A percentile compares a stretch with the other conserved stretches of the same genome.
Evolutionary conservation across 176 grass and related monocot genomes (phyloP).

Genomic region (Calamus simplicifolius): DNA sequence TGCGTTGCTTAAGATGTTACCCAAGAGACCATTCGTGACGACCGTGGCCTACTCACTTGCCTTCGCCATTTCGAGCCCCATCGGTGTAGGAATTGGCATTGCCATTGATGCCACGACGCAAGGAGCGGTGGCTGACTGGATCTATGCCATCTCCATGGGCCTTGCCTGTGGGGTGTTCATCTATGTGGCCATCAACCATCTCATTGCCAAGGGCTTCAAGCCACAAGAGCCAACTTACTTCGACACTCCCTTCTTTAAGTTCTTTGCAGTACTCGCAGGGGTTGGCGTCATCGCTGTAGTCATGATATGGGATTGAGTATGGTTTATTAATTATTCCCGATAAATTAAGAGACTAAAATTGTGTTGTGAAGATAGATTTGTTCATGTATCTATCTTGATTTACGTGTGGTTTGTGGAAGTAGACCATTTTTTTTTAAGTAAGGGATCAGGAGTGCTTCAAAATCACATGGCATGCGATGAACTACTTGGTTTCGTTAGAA

Average conservation of each 20-base stretch:
- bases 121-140: conserved; percentile 42
- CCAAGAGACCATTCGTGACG: conserved; percentile 36
- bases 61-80: conserved; percentile 50
- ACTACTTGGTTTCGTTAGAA: too few species aligned
- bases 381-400: too few species aligned
- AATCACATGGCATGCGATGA: too few species aligned
- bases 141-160: conserved; percentile 57
- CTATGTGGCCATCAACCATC: conserved; percentile 74
- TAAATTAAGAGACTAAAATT: too few species aligned
- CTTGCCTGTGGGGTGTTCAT: conserved; percentile 67
- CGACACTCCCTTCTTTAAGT: conserved; percentile 51
- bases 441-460: too few species aligned
- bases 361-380: too few species aligned
- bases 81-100: conserved; percentile 58
- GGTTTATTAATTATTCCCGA: too few species aligned
- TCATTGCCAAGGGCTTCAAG: conserved; percentile 67
- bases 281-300: conserved; percentile 47
- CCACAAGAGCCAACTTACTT: conserved; percentile 25
- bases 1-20: conserved; percentile 49
- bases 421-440: neutral
- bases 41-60: conserved; percentile 45
- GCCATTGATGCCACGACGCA: conserved; percentile 41
- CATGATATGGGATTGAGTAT: conserved; percentile 66
- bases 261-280: conserved; percentile 42
- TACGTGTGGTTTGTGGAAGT: neutral